Percentiles rank a stretch among this genome's conserved stretches.
These are phyloP conservation scores for Globisporangium viniferum DNA, from an alignment of 352 stramenopile species.

Conservation along the genomic window DNA sequence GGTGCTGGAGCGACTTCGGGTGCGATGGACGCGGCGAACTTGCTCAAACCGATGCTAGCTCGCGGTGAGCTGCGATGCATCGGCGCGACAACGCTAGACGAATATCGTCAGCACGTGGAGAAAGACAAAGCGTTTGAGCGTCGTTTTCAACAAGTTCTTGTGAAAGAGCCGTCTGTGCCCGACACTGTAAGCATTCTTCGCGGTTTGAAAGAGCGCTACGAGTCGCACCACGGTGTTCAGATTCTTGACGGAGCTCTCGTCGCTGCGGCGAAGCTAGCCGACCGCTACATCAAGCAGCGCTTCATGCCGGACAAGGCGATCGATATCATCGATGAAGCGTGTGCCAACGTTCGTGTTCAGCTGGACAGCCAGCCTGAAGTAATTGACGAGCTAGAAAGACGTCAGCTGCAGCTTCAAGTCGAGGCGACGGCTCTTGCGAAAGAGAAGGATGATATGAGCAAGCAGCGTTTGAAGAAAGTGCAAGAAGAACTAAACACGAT, in stretches of 20 bases:
- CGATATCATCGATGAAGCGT: slow-evolving; percentile 95
- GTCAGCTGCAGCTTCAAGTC: slow-evolving; percentile 95
- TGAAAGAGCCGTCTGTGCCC: slow-evolving; percentile 93
- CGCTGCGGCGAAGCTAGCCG: slow-evolving; percentile 91
- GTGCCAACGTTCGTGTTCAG: slow-evolving; percentile 88
- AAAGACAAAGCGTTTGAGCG: slow-evolving; percentile 98
- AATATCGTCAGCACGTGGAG: slow-evolving; percentile 98
- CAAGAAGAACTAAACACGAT: slow-evolving; percentile 91
- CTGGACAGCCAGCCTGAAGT: slow-evolving; percentile 94
- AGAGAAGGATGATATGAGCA: slow-evolving; percentile 94
- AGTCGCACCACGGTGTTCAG: slow-evolving; percentile 95
- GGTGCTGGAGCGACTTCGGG: slow-evolving; percentile 90
- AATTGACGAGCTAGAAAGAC: slow-evolving; percentile 95
- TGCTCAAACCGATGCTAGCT: slow-evolving; percentile 98
- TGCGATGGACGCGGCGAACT: slow-evolving; percentile 97
- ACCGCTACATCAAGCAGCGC: slow-evolving; percentile 91
- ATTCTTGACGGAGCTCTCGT: slow-evolving; percentile 94
- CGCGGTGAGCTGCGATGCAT: slow-evolving; percentile 96
- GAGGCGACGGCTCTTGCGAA: slow-evolving; percentile 91
- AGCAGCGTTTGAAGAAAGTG: slow-evolving; percentile 87
- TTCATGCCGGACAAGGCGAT: slow-evolving; percentile 95
- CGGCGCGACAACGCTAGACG: slow-evolving; percentile 96
- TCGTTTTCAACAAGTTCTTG: slow-evolving; percentile 96
- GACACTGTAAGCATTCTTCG: slow-evolving; percentile 96
- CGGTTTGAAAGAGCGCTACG: slow-evolving; percentile 95